Base-by-base conservation (phyloP, 768 basidiomycete species). In the Leccinum incarnatum region DNA sequence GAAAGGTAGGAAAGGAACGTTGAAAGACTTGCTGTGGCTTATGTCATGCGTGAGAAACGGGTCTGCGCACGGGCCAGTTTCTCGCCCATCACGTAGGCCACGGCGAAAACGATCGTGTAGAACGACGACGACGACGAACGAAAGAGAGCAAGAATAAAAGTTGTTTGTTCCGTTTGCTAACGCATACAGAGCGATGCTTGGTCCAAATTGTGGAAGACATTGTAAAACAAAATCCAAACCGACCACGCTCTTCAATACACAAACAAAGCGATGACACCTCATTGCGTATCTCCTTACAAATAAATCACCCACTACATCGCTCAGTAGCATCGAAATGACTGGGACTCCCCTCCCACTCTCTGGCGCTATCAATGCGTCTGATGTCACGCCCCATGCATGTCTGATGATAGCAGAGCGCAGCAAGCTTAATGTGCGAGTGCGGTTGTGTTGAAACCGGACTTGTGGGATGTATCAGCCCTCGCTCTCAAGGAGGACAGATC, bases 201-300 rank as follows among this genome's bases (percentile, higher is more conserved):
- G 81, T 81, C 81, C 87, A 88, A 88, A 88, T 83, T 77, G 75
- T 81, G 73, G 77, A 86, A 80, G 84, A 86, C 85, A 85, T 76
- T 77, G 79, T 84, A 86, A 87, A 86, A 88, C 86, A 89, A 84
- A 78, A 78, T 74, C 72, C 72, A 73, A 73, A 73, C 73, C 72
- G 67, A 74, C 72, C 72, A 73, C 73, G 72, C 72, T 74, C 72
- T 74, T 72, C 72, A 73, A 73, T 74, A 73, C 72, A 73, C 72
- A 74, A 74, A 73, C 72, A 73, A 73, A 73, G 73, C 59, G 58
- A 62, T 51, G 25, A 11, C 40, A 29, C 21, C 48, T 32, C 32
- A 32, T 32, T 12, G 32, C 32, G 32, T 34, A 12, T 34, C 32
- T 34, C 12, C 4, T 46, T 47, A 5, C 17, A 25, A 34, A 55